phyloP scores from a whole-genome alignment of 2,329 filamentous ascomycete genomes.

The Ilyonectria destructans region DNA sequence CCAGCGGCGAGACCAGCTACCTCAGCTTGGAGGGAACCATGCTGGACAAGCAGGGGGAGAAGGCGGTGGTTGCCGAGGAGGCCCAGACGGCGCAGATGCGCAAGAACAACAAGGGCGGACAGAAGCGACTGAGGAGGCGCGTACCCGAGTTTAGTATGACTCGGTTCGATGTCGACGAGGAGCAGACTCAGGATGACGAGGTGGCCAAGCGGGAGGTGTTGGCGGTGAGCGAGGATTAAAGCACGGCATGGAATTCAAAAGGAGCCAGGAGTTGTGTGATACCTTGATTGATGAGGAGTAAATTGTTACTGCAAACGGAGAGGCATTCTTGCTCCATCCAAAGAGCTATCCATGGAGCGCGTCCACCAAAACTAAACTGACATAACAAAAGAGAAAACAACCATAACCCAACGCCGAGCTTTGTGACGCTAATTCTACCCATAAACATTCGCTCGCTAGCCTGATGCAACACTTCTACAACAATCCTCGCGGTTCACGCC shows the following conservation, averaged over 20 bases:
- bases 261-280: conserved; percentile 52
- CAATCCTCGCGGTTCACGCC: conserved; percentile 42
- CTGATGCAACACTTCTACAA: conserved; percentile 3
- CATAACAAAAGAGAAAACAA: conserved; percentile 32
- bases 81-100: conserved; percentile 60
- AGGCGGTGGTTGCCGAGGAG: conserved; percentile 63
- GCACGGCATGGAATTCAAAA: conserved; percentile 40
- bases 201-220: conserved; percentile 44
- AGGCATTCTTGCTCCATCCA: conserved; percentile 40
- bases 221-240: conserved; percentile 46
- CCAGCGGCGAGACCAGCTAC: conserved; percentile 83
- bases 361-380: conserved; percentile 24
- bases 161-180: conserved; percentile 65
- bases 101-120: conserved; percentile 55
- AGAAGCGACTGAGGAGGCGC: conserved; percentile 53
- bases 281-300: conserved; percentile 49
- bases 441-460: neutral
- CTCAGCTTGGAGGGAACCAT: conserved; percentile 92
- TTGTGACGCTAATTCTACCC: conserved; percentile 8
- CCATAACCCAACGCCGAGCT: conserved; percentile 35
- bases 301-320: conserved; percentile 39
- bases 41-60: conserved; percentile 79
- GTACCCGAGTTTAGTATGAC: conserved; percentile 73
- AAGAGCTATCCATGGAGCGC: conserved; percentile 19
- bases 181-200: conserved; percentile 49